Conservation (phyloP, 2,329 filamentous ascomycete species). For the Colletotrichum tofieldiae region DNA sequence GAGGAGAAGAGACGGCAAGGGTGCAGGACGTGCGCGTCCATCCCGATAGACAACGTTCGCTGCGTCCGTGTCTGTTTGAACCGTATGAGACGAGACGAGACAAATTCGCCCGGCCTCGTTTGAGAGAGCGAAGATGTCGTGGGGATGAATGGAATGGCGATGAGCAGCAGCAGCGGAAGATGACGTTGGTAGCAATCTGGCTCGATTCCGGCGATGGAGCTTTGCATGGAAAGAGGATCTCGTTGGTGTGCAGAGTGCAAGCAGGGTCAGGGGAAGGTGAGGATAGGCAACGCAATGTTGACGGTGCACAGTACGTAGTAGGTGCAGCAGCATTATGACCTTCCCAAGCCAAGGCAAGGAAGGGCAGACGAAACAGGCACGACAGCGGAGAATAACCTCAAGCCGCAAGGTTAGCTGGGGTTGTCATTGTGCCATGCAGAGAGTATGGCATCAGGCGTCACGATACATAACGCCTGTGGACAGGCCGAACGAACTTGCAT, state of each 20-base stretch:
- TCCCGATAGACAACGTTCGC: conserved; percentile 14
- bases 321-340: too few relatives aligned
- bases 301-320: too few relatives aligned
- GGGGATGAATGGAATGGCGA: conserved; percentile 17
- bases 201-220: conserved; percentile 23
- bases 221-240: conserved; percentile 33
- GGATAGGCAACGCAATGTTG: neutral
- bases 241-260: conserved; percentile 3
- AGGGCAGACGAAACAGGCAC: neutral
- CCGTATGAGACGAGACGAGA: conserved; percentile 21
- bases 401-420: neutral
- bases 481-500: neutral
- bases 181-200: conserved; percentile 34
- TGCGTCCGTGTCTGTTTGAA: conserved; percentile 26
- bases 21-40: conserved; percentile 34
- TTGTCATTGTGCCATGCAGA: neutral
- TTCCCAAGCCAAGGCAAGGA: neutral
- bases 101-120: neutral
- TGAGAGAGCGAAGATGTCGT: conserved; percentile 1
- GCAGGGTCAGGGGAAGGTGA: conserved; percentile 26
- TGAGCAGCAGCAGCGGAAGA: conserved; percentile 26
- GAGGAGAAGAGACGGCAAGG: conserved; percentile 26
- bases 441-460: neutral
- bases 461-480: neutral
- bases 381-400: neutral